These are phyloP conservation scores for Candida jianshihensis DNA, from an alignment of 805 yeast species.

Conservation along the genomic window DNA sequence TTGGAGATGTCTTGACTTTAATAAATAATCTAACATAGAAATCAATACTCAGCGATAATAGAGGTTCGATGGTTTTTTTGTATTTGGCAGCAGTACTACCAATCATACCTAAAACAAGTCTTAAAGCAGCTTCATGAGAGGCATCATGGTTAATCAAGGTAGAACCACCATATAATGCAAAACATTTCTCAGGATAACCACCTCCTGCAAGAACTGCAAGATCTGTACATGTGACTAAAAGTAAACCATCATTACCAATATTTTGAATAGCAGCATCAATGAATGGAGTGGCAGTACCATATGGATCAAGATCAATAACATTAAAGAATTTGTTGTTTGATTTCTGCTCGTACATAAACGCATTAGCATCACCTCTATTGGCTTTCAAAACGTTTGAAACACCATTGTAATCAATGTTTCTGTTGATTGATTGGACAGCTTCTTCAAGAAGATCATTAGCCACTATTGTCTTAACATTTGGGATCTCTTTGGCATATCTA, in stretches of 20 bases:
- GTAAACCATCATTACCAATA: conserved; percentile 75
- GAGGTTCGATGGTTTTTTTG: conserved; percentile 81
- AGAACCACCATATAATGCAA: conserved; percentile 89
- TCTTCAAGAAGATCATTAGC: conserved; percentile 87
- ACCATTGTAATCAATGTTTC: conserved; percentile 64
- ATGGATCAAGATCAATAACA: conserved; percentile 91
- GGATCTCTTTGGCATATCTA: conserved; percentile 88
- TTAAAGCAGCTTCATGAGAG: conserved; percentile 87
- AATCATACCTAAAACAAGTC: conserved; percentile 73
- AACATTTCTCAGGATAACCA: conserved; percentile 96
- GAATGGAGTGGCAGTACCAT: conserved; percentile 96
- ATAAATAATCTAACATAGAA: conserved; percentile 86
- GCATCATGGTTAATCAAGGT: conserved; percentile 67
- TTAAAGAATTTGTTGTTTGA: conserved; percentile 49
- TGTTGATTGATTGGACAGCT: conserved; percentile 75
- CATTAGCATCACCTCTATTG: conserved; percentile 87
- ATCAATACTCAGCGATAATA: conserved; percentile 80
- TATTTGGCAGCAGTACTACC: conserved; percentile 85
- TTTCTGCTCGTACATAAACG: conserved; percentile 54
- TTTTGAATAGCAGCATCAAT: conserved; percentile 85
- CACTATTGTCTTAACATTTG: conserved; percentile 59
- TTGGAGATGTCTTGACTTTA: conserved; percentile 69
- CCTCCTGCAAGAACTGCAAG: conserved; percentile 92
- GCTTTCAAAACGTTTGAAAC: conserved; percentile 52
- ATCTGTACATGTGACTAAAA: conserved; percentile 93